Evolutionary conservation across 352 stramenopile species (phyloP).

Genomic region (Phytophthora palmivora): DNA sequence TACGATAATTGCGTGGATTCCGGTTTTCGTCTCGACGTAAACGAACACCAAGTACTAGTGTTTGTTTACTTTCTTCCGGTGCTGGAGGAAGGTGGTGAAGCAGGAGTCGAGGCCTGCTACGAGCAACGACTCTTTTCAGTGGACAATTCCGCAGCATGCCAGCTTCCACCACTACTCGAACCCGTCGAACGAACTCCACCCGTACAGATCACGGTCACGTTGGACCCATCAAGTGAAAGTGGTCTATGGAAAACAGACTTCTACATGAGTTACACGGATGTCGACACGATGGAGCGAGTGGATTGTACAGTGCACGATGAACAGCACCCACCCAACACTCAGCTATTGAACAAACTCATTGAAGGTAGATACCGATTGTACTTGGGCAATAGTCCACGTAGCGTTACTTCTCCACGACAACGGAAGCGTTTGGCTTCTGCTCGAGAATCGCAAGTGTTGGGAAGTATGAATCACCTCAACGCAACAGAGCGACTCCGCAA

Average conservation of each 20-base stretch:
- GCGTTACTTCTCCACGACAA: slow-evolving; percentile 43
- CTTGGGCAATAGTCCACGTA: slow-evolving; percentile 72
- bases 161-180: slow-evolving; percentile 40
- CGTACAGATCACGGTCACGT: slow-evolving; percentile 64
- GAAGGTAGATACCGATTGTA: slow-evolving; percentile 64
- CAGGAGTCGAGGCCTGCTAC: slow-evolving; percentile 52
- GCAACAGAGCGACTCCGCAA: slow-evolving; percentile 56
- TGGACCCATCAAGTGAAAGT: slow-evolving; percentile 45
- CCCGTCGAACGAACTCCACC: slow-evolving; percentile 49
- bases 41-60: slow-evolving; percentile 54
- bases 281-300: slow-evolving; percentile 46
- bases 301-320: slow-evolving; percentile 48
- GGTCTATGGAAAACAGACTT: slow-evolving; percentile 50
- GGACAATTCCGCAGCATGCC: slow-evolving; percentile 35
- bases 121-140: slow-evolving; percentile 59
- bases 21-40: slow-evolving; percentile 76
- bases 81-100: slow-evolving; percentile 31
- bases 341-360: slow-evolving; percentile 49
- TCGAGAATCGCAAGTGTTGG: slow-evolving; percentile 23
- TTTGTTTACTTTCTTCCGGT: slow-evolving; percentile 75
- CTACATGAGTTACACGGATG: slow-evolving; percentile 64
- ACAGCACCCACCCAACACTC: slow-evolving; percentile 29
- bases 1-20: slow-evolving; percentile 68
- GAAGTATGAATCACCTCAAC: slow-evolving; percentile 34
- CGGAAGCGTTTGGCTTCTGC: slow-evolving; percentile 32